phyloP scores from a whole-genome alignment of 257 asterid species.

The Solanum lycopersicoides region DNA sequence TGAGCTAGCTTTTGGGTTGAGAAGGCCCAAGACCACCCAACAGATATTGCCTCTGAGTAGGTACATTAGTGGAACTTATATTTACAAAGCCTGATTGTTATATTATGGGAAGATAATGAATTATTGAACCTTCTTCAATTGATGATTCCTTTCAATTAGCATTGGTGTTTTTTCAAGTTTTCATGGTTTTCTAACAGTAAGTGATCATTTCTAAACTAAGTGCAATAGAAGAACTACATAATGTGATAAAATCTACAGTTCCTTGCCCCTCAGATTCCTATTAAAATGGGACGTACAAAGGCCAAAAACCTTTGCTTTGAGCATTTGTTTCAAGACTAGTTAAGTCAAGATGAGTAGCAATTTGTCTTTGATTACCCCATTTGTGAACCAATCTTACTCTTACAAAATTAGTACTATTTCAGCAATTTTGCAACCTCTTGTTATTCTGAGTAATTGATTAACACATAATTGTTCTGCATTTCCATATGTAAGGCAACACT shows the following conservation, averaged over 20 bases:
- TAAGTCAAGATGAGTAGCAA: conserved; percentile 57
- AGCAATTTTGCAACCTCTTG: neutral
- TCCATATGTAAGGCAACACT: neutral
- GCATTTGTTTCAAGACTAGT: conserved; percentile 14
- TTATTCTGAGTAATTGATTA: neutral
- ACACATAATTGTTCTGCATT: neutral
- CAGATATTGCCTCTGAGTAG: neutral
- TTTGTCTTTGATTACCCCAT: conserved; percentile 31
- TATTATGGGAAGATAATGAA: neutral
- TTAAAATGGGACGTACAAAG: neutral
- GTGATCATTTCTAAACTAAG: neutral
- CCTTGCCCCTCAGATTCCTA: neutral
- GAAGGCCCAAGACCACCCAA: too few relatives aligned
- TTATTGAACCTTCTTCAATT: neutral
- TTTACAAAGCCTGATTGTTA: neutral
- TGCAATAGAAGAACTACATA: neutral
- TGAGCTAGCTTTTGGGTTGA: too few relatives aligned
- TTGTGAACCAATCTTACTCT: neutral
- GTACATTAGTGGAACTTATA: neutral
- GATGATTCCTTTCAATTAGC: neutral
- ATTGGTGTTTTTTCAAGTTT: too few relatives aligned
- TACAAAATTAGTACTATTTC: neutral
- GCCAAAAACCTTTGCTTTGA: neutral
- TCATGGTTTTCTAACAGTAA: neutral
- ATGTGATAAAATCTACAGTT: neutral